Evolutionary conservation across 352 stramenopile genomes (phyloP).

Genomic region (Globisporangium camurandrum): DNA sequence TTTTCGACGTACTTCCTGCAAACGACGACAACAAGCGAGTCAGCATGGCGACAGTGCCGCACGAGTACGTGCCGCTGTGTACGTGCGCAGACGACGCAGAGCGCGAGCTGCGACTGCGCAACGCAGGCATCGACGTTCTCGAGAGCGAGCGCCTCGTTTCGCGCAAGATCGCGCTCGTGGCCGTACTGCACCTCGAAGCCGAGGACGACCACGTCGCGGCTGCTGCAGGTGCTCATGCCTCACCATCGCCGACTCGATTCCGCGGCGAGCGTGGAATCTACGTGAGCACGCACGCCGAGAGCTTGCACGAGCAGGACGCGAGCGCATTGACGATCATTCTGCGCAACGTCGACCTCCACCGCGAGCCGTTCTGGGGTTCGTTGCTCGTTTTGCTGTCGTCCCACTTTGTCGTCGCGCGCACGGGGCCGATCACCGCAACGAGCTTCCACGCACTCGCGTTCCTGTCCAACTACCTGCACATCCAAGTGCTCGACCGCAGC

Average conservation of each 20-base stretch:
- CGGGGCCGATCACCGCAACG: conserved; percentile 24
- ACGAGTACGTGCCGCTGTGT: conserved; percentile 46
- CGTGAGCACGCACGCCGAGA: conserved; percentile 33
- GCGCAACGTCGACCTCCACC: conserved; percentile 32
- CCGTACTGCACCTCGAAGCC: conserved; percentile 32
- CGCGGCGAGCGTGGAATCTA: conserved; percentile 42
- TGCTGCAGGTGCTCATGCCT: not conserved
- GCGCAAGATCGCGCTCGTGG: conserved; percentile 51
- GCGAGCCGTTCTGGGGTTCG: conserved; percentile 55
- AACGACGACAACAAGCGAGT: too few species aligned
- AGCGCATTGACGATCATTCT: conserved; percentile 44
- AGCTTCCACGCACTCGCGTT: conserved; percentile 46
- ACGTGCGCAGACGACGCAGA: conserved; percentile 22
- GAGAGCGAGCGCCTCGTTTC: conserved; percentile 30
- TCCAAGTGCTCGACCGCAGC: conserved; percentile 28
- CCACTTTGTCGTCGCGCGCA: conserved; percentile 38
- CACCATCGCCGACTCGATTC: not conserved
- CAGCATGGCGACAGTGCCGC: not conserved
- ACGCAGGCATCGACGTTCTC: conserved; percentile 38
- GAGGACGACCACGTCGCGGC: conserved; percentile 9
- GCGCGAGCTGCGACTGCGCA: conserved; percentile 31
- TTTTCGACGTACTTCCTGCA: too few species aligned
- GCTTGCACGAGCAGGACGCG: conserved; percentile 39
- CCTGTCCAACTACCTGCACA: conserved; percentile 34
- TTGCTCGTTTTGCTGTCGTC: conserved; percentile 54